Evolutionary conservation across 2,329 filamentous ascomycete species (phyloP), one percentile per base, ranked within the genome.

Genomic region (Coniochaeta prunicola): DNA sequence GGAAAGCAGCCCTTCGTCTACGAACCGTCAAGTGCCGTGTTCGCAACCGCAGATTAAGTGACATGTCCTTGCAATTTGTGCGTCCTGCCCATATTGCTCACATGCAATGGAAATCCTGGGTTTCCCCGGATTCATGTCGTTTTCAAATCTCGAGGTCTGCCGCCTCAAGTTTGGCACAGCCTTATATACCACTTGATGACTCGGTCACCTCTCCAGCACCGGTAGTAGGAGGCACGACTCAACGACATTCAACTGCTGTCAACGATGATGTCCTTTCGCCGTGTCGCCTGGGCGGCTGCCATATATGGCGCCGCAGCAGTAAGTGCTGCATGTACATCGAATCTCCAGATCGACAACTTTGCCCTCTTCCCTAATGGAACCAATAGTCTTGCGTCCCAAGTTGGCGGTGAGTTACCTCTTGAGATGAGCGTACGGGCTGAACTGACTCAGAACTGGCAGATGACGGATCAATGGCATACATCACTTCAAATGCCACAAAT

Each of bases 381-480:
- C 21, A 56, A 56, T 17, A 57, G 30, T 28, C 30, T 57, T 3
- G 56, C 26, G 2, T 60, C 33, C 40, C 34, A 24, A n/a, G 12
- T 34, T 17, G n/a, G 19, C 19, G 53, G 28, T 45, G 48, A 5
- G 58, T 24, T 30, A 8, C 19, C 19, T 13, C 1, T 31, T 2
- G 8, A 7, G 26, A 55, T 8, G 4, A 21, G 30, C 30, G 15
- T 13, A 34, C 15, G 30, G 33, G 5, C n/a, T 2, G n/a, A 26
- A 30, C 53, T 54, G 53, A 54, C 54, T 21, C 26, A 6, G 34
- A 26, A 10, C n/a, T n/a, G n/a, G 13, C 61, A 82, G 80, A 83
- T 62, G 80, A 83, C 70, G 75, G 70, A 1, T 62, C 60, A 54
- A 68, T 68, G 66, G 70, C 69, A 3, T 62, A 59, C 57, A 67